phyloP scores from a whole-genome alignment of 2,329 filamentous ascomycete genomes.

The Xylariaceae sp. region DNA sequence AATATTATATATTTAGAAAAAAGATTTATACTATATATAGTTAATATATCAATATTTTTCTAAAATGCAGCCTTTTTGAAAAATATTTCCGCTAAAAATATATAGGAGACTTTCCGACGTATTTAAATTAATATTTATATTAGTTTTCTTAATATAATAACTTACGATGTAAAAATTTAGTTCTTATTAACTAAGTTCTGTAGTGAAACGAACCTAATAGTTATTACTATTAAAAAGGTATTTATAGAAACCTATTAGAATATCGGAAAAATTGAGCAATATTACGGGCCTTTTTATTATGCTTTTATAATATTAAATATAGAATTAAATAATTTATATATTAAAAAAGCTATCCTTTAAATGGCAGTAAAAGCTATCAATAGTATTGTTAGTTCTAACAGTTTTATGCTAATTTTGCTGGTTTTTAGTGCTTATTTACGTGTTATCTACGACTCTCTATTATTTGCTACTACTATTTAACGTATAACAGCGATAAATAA shows the following conservation, averaged over 20 bases:
- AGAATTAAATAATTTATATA: not conserved
- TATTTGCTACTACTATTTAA: not conserved
- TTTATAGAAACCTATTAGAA: not conserved
- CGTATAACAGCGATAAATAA: not conserved
- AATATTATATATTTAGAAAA: not conserved
- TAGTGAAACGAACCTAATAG: not conserved
- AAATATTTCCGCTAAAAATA: not conserved
- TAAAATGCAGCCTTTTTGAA: not conserved
- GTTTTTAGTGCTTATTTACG: not conserved
- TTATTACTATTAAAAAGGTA: not conserved
- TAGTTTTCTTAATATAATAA: not conserved
- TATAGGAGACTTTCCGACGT: not conserved
- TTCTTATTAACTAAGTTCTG: not conserved
- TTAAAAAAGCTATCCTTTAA: not conserved
- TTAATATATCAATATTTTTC: not conserved
- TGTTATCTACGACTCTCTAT: not conserved
- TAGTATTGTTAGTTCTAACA: not conserved
- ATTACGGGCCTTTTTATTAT: not conserved
- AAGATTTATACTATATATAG: not conserved
- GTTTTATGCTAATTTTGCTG: not conserved
- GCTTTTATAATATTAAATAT: not conserved
- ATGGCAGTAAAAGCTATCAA: not conserved
- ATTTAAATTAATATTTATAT: conserved; percentile 1
- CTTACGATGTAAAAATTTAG: not conserved
- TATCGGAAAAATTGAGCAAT: not conserved